Conservation (phyloP, 208 protist species). For the Balamuthia mandrillaris region DNA sequence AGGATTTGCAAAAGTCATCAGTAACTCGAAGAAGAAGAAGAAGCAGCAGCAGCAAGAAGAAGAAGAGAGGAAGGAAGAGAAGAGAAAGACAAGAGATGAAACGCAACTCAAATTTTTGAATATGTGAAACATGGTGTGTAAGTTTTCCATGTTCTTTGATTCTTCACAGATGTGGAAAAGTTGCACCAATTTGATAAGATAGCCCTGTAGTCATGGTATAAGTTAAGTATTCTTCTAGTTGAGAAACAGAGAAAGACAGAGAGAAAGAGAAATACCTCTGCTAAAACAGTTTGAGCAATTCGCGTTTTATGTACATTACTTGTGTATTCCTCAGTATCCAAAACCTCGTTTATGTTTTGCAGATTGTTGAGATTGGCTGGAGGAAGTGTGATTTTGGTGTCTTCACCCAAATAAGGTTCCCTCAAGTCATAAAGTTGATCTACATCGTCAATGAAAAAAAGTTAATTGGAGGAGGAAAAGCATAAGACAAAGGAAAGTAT, state of each 20-base stretch:
- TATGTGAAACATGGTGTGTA: constrained; percentile 62
- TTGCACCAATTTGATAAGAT: constrained; percentile 52
- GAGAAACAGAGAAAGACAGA: background rate
- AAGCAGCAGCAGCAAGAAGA: background rate
- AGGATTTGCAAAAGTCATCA: background rate
- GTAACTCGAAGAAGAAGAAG: background rate
- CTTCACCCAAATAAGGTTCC: background rate
- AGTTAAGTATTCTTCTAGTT: background rate
- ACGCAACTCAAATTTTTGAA: constrained; percentile 67
- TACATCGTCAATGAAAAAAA: background rate
- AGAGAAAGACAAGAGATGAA: background rate
- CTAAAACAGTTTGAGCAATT: background rate
- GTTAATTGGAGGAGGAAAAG: background rate
- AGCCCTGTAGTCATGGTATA: constrained; percentile 39
- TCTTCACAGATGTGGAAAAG: constrained; percentile 61
- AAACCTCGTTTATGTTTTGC: constrained; percentile 29
- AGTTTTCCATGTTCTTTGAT: constrained; percentile 19
- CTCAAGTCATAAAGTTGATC: background rate
- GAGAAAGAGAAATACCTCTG: background rate
- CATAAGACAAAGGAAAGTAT: background rate
- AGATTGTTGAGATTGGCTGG: constrained; percentile 18
- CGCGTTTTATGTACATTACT: constrained; percentile 13
- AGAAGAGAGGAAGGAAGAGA: background rate
- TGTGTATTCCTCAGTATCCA: background rate
- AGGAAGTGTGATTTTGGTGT: constrained; percentile 7